Evolutionary conservation across 257 asterid genomes (phyloP).

Genomic region (Przewalskia tangutica): DNA sequence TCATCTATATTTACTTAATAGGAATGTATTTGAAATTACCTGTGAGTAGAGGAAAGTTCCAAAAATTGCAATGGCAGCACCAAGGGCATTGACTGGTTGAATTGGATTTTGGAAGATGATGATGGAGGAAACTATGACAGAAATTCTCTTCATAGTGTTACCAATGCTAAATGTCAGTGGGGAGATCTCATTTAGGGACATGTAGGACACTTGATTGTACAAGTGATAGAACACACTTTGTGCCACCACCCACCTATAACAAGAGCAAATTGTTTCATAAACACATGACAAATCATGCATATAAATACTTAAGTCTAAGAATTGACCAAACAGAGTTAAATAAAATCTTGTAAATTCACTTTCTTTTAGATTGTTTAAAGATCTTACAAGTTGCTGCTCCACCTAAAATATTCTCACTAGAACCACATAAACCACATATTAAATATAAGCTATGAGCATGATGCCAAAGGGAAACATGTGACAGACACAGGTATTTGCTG

Average conservation of each 20-base stretch:
- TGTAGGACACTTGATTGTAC: slow-evolving; percentile 85
- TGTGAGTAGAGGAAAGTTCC: slow-evolving; percentile 85
- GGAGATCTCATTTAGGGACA: slow-evolving; percentile 81
- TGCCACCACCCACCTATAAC: slow-evolving; percentile 81
- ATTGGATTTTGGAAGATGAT: slow-evolving; percentile 78
- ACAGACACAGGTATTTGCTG: neutral
- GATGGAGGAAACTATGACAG: slow-evolving; percentile 82
- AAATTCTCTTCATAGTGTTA: slow-evolving; percentile 79
- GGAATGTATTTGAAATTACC: slow-evolving; percentile 22
- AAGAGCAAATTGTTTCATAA: neutral
- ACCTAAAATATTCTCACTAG: neutral
- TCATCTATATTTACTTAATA: neutral
- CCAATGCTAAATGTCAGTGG: slow-evolving; percentile 86
- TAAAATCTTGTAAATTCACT: neutral
- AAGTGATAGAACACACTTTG: slow-evolving; percentile 89
- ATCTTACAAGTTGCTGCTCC: neutral
- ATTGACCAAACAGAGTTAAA: neutral
- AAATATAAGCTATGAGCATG: neutral
- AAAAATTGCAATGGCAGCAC: slow-evolving; percentile 83
- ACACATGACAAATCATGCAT: neutral
- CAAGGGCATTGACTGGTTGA: slow-evolving; percentile 79
- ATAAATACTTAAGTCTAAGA: neutral
- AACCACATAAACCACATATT: neutral
- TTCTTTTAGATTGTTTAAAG: neutral
- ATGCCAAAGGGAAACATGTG: neutral